Evolutionary conservation across 805 yeast species (phyloP), one percentile per base, ranked within the genome.

Genomic region (Clavispora phyllophila): DNA sequence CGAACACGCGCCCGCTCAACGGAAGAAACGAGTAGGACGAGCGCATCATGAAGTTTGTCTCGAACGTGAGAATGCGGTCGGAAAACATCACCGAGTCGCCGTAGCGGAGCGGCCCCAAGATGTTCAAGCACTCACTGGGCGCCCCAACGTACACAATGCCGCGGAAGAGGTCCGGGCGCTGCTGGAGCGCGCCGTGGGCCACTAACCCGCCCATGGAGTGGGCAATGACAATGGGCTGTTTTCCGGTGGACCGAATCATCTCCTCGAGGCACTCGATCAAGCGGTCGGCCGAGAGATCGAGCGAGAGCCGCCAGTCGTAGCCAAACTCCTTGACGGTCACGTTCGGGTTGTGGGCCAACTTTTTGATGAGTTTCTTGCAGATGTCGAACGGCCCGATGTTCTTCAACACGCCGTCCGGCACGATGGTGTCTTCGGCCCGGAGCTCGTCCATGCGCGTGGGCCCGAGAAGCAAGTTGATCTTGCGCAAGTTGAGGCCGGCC

Each of bases 181-280:
- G 66, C 41, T 83, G 84, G 72, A 90, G 67, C 0, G 84, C 87
- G 43, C 84, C 82, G 57, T 88, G 96, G 0, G 95, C 80, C 6
- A 90, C 75, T 26, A 90, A 58, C 0, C 97, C 97, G 41, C 97
- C 97, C 96, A 90, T 89, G 0, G 96, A 88, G 60, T 90, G 97
- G 0, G 93, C 93, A 40, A 90, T 78, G 1, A 90, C 79, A 20
- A 83, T 64, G 0, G 82, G 74, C 10, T 86, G 88, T 46, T 75
- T 75, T 14, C 78, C 79, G 0, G 75, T 76, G 20, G 62, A 54
- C 9, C 68, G 58, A 36, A 75, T 70, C 22, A 87, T 63, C 5
- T 68, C 55, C 15, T 53, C 52, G 13, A 87, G 59, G 38, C 70
- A 71, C n/a, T 70, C 61, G 26, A 62, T 64, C n/a, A 90, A 65